These are phyloP conservation scores for Zymoseptoria brevis DNA, from an alignment of 2,329 filamentous ascomycete genomes.

Conservation along the genomic window DNA sequence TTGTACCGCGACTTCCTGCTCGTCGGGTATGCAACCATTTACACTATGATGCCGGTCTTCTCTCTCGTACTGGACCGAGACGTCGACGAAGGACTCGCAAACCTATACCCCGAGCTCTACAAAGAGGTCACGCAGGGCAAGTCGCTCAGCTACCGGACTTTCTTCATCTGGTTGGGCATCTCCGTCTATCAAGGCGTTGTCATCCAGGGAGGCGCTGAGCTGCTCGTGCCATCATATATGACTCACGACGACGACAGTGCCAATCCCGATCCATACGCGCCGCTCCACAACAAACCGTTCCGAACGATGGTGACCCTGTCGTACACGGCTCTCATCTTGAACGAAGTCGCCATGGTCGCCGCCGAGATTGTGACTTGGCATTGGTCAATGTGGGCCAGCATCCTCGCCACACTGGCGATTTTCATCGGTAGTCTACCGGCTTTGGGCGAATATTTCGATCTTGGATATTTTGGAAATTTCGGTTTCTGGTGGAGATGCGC, in stretches of 20 bases:
- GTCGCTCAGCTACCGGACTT: conserved; percentile 82
- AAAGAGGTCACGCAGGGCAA: conserved; percentile 89
- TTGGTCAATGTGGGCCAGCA: conserved; percentile 75
- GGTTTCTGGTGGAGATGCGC: conserved; percentile 83
- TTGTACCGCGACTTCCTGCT: conserved; percentile 95
- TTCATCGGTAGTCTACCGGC: conserved; percentile 81
- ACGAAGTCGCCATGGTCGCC: conserved; percentile 95
- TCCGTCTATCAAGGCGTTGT: conserved; percentile 92
- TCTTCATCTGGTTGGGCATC: conserved; percentile 93
- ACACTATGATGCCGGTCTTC: conserved; percentile 88
- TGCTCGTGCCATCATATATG: conserved; percentile 67
- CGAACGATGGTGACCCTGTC: conserved; percentile 73
- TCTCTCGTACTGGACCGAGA: conserved; percentile 91
- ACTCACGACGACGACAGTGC: conserved; percentile 7
- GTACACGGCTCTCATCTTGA: conserved; percentile 85
- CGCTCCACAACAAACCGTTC: conserved; percentile 25
- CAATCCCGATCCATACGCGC: conserved; percentile 8
- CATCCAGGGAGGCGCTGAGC: conserved; percentile 88
- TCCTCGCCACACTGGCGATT: conserved; percentile 73
- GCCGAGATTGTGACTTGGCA: conserved; percentile 98
- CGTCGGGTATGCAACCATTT: conserved; percentile 91
- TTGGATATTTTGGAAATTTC: conserved; percentile 66
- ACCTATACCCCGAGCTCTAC: conserved; percentile 93
- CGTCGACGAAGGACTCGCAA: conserved; percentile 87
- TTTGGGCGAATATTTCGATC: conserved; percentile 80